These are phyloP conservation scores for Globisporangium takayamanum DNA, from an alignment of 352 stramenopile species.

Conservation along the genomic window DNA sequence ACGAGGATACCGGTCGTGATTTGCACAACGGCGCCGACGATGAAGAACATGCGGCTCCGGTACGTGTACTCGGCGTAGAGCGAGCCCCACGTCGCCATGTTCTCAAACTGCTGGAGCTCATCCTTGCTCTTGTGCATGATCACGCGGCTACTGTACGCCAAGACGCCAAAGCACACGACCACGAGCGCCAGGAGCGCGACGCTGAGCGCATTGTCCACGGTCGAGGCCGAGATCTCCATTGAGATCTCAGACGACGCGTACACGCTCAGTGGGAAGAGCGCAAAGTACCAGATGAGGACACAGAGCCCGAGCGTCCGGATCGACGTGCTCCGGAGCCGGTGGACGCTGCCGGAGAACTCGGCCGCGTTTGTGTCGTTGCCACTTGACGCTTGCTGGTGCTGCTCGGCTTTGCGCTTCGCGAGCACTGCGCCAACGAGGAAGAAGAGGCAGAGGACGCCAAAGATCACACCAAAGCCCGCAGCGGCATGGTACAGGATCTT, in stretches of 20 bases:
- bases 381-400: constrained; percentile 15
- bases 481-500: constrained; percentile 32
- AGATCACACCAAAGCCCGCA: constrained; percentile 39
- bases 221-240: constrained; percentile 45
- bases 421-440: constrained; percentile 46
- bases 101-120: constrained; percentile 49
- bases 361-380: constrained; percentile 8
- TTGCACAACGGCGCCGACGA: constrained; percentile 46
- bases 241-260: constrained; percentile 57
- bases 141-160: constrained; percentile 40
- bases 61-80: constrained; percentile 63
- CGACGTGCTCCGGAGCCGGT: constrained; percentile 48
- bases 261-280: constrained; percentile 55
- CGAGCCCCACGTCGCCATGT: constrained; percentile 49
- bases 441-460: constrained; percentile 22
- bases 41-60: constrained; percentile 57
- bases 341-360: constrained; percentile 31
- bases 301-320: constrained; percentile 51
- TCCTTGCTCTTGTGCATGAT: constrained; percentile 52
- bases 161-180: constrained; percentile 39
- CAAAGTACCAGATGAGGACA: constrained; percentile 67
- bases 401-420: constrained; percentile 49
- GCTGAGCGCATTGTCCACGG: constrained; percentile 22
- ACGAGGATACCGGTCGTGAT: constrained; percentile 49
- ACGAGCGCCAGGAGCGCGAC: constrained; percentile 41